phyloP scores from a whole-genome alignment of 2,329 filamentous ascomycete genomes.

The Aspergillus felis region DNA sequence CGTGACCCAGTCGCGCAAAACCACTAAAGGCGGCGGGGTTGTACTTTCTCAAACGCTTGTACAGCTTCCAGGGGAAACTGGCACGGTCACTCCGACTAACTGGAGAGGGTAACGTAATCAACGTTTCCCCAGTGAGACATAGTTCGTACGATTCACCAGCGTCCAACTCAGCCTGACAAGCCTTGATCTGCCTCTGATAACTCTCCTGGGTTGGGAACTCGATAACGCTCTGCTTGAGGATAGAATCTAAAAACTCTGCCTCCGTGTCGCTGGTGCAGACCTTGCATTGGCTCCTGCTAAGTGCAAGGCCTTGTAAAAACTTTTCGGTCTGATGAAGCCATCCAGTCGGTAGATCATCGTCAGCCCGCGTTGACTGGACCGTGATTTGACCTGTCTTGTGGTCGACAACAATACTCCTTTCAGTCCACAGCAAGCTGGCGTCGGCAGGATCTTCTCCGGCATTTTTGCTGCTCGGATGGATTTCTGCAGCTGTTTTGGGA shows the following conservation, averaged over 20 bases:
- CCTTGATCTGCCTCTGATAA: constrained; percentile 65
- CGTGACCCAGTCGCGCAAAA: constrained; percentile 66
- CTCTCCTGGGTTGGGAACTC: constrained; percentile 38
- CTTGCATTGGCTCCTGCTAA: constrained; percentile 1
- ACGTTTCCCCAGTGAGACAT: constrained; percentile 73
- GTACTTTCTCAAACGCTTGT: constrained; percentile 62
- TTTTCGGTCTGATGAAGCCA: constrained; percentile 35
- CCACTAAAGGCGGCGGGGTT: constrained; percentile 86
- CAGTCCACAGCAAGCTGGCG: constrained; percentile 71
- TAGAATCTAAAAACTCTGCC: constrained; percentile 24
- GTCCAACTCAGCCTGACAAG: constrained; percentile 67
- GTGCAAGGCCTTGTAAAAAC: constrained; percentile 20
- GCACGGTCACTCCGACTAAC: constrained; percentile 17
- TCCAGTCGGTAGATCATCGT: constrained; percentile 44
- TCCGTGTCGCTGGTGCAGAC: constrained; percentile 11
- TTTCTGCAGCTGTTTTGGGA: constrained; percentile 19
- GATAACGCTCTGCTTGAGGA: constrained; percentile 27
- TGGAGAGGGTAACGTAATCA: constrained; percentile 47
- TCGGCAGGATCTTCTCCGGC: constrained; percentile 54
- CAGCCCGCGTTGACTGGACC: constrained; percentile 61
- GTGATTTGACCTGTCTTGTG: constrained; percentile 60
- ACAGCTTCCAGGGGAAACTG: constrained; percentile 63
- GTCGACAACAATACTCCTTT: constrained; percentile 73
- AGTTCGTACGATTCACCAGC: constrained; percentile 82
- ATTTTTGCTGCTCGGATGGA: not conserved